Conservation (phyloP, 371 early-diverging fungal species). For the Mortierella polycephala region DNA sequence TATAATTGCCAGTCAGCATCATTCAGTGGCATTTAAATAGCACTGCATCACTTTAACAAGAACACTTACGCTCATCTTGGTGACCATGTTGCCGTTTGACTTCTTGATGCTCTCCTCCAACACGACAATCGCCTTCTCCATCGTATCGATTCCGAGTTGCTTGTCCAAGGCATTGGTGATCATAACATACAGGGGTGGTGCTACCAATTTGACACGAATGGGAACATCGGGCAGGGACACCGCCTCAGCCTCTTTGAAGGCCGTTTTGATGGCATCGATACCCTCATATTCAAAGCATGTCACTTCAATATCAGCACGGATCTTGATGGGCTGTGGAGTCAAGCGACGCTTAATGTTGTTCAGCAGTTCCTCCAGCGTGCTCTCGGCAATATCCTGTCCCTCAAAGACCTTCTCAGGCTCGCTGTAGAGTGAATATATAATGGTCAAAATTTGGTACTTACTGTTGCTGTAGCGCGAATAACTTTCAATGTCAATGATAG, state of each 20-base stretch:
- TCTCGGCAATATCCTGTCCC: constrained; percentile 74
- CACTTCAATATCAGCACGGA: constrained; percentile 98
- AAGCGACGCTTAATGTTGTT: constrained; percentile 89
- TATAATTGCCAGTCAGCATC: not conserved
- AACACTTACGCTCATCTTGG: constrained; percentile 84
- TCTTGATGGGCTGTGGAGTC: constrained; percentile 97
- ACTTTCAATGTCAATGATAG: not conserved
- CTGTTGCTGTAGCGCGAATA: no score
- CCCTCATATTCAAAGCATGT: constrained; percentile 97
- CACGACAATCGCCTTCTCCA: constrained; percentile 89
- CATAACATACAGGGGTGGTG: constrained; percentile 97
- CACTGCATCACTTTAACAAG: not conserved
- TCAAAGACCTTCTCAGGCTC: constrained; percentile 92
- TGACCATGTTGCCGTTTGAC: constrained; percentile 79
- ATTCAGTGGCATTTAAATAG: not conserved
- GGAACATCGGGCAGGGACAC: constrained; percentile 87
- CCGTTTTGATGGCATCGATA: constrained; percentile 94
- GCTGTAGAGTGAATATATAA: constrained; percentile 78
- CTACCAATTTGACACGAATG: constrained; percentile 82
- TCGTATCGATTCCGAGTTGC: constrained; percentile 82
- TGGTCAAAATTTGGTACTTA: not conserved
- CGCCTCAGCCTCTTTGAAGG: constrained; percentile 90
- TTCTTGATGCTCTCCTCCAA: constrained; percentile 86
- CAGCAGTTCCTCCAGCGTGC: constrained; percentile 82
- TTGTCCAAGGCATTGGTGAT: constrained; percentile 92